Evolutionary conservation across 2,329 filamentous ascomycete species (phyloP).

Genomic region (Cercospora sp.): DNA sequence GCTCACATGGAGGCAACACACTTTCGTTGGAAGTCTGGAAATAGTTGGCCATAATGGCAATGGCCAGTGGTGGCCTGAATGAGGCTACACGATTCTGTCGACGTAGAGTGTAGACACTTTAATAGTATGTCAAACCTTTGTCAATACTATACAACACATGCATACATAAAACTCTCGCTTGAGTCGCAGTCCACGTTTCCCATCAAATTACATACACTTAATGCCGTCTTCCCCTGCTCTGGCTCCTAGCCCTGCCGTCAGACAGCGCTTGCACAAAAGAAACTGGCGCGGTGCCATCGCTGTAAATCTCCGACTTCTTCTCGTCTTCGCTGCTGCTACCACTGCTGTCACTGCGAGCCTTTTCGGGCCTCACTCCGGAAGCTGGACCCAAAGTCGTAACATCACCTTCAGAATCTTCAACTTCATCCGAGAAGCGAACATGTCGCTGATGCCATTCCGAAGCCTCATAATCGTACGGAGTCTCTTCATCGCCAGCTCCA

Average conservation of each 20-base stretch:
- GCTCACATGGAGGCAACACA: background rate
- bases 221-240: conserved; percentile 4
- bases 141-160: background rate
- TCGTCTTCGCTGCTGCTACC: conserved; percentile 8
- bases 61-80: background rate
- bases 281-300: background rate
- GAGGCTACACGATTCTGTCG: background rate
- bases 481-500: conserved; percentile 34
- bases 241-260: background rate
- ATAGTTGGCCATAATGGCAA: background rate
- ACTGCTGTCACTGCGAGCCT: conserved; percentile 10
- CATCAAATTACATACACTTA: background rate
- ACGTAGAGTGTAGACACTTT: background rate
- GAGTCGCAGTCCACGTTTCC: background rate
- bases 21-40: background rate
- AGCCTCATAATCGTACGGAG: conserved; percentile 24
- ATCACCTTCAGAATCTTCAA: conserved; percentile 32
- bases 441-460: conserved; percentile 40
- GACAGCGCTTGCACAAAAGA: conserved; percentile 3
- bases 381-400: conserved; percentile 23
- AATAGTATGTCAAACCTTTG: background rate
- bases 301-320: conserved; percentile 2
- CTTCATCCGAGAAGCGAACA: conserved; percentile 32
- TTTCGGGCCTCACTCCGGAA: conserved; percentile 18
- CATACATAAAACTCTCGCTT: background rate